These are phyloP conservation scores for Senna siamea DNA, from an alignment of 306 rosid genomes.

Conservation along the genomic window DNA sequence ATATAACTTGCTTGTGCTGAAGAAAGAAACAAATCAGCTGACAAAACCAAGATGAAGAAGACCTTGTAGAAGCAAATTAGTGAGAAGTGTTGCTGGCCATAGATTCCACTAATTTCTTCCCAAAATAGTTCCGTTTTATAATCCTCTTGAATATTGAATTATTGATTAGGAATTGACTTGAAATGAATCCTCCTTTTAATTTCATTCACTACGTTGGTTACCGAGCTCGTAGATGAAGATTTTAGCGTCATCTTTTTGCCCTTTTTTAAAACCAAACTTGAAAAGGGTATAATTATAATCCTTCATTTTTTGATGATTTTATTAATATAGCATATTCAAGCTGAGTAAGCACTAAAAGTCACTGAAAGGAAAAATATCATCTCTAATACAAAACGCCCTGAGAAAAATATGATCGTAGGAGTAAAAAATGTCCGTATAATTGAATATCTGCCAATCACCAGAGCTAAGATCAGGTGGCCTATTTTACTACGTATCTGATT, in stretches of 20 bases:
- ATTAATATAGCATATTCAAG: no score
- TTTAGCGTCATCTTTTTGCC: not conserved
- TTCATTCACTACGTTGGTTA: not conserved
- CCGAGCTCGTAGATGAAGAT: not conserved
- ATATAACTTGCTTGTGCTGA: not conserved
- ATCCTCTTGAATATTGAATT: not conserved
- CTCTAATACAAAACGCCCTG: no score
- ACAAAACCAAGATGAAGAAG: not conserved
- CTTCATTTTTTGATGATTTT: no score
- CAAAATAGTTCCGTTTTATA: not conserved
- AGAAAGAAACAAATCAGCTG: constrained; percentile 17
- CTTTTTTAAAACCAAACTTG: no score
- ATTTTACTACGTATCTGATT: no score
- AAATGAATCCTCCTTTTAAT: not conserved
- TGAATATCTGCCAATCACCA: no score
- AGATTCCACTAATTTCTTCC: not conserved
- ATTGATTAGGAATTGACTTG: not conserved
- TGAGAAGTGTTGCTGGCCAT: not conserved
- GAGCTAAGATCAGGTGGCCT: no score
- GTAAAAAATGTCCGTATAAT: no score
- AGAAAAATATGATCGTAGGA: no score
- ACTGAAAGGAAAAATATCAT: no score
- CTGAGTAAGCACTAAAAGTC: no score
- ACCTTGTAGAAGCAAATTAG: not conserved
- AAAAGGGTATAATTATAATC: no score